Conservation (phyloP, 2,329 filamentous ascomycete species). For the Harringtonia lauricola region DNA sequence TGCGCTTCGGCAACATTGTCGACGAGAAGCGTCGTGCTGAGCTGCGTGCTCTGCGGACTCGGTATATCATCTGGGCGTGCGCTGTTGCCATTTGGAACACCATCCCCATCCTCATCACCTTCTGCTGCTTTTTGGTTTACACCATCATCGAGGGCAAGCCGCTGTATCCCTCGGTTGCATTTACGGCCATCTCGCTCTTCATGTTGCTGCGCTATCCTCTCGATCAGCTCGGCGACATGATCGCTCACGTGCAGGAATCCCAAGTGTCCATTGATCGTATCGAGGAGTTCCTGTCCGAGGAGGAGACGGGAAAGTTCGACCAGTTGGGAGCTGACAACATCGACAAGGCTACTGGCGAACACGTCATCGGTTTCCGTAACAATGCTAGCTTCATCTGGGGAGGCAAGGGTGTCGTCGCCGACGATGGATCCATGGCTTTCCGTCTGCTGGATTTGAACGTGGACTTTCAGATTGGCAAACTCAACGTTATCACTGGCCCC, state of each 20-base stretch:
- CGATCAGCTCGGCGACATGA: slow-evolving; percentile 96
- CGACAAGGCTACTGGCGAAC: slow-evolving; percentile 57
- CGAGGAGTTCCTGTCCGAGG: slow-evolving; percentile 84
- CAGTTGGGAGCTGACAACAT: slow-evolving; percentile 65
- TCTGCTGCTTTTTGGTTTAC: slow-evolving; percentile 91
- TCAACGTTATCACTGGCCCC: slow-evolving; percentile 87
- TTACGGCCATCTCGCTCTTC: slow-evolving; percentile 93
- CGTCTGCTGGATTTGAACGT: slow-evolving; percentile 74
- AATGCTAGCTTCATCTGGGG: slow-evolving; percentile 81
- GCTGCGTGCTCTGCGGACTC: slow-evolving; percentile 63
- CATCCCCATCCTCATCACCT: slow-evolving; percentile 88
- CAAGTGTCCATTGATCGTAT: slow-evolving; percentile 96
- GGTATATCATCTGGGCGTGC: slow-evolving; percentile 84
- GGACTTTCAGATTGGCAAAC: slow-evolving; percentile 70
- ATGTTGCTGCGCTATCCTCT: slow-evolving; percentile 85
- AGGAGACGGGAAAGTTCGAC: slow-evolving; percentile 90
- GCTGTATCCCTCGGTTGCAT: slow-evolving; percentile 83
- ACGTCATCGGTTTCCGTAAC: slow-evolving; percentile 72
- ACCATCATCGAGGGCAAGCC: slow-evolving; percentile 83
- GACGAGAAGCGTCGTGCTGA: slow-evolving; percentile 79
- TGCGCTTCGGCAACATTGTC: slow-evolving; percentile 75
- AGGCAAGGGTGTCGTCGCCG: slow-evolving; percentile 46
- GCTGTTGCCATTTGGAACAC: slow-evolving; percentile 96
- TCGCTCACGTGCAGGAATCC: slow-evolving; percentile 93
- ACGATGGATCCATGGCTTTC: slow-evolving; percentile 64